Evolutionary conservation across 371 early-diverging fungal species (phyloP), one percentile per base, ranked within the genome.

Genomic region (Mucor piriformis): DNA sequence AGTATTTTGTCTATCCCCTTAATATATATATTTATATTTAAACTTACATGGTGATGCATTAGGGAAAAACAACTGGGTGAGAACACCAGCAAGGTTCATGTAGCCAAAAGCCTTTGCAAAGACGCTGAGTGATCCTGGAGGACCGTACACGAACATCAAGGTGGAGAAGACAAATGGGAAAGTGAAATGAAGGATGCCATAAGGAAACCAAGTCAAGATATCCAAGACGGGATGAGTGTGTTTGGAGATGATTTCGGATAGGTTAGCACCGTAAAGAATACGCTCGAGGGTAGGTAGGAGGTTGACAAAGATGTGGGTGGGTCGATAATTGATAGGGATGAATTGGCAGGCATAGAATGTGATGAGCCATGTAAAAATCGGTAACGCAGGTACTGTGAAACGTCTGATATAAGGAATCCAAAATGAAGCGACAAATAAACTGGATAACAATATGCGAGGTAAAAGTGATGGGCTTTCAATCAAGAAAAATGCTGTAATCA

Each of bases 41-140:
- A 54, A 82, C 83, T 85, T 84, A 87, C 91, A 91, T 60, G 91
- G 91, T 29, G 91, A 85, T 20, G 91, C 86, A 62, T 83, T 84
- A 8, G 91, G 91, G 62, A 87, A 86, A 7, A 83, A 25, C 11
- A 87, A 57, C 67, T 91, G 89, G 0, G 88, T 88, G 29, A 88
- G 54, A 5, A 91, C 90, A 48, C 89, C 89, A 1, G 80, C 80
- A 25, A 85, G 34, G 50, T 88, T 88, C 85, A 87, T 88, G 54
- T 76, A 84, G 4, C 89, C 91, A 69, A 89, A 87, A 0, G 85
- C 79, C 23, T 76, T 70, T 3, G 78, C 81, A 72, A 85, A 88
- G 6, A 83, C 66, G n/a, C 74, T 66, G 12, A 84, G 61, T 6
- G 79, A 72, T 5, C 83, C 80, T 1, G 80, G 76, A 6, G 83